phyloP scores from a whole-genome alignment of 2,329 filamentous ascomycete genomes.

The Colletotrichum siamense region DNA sequence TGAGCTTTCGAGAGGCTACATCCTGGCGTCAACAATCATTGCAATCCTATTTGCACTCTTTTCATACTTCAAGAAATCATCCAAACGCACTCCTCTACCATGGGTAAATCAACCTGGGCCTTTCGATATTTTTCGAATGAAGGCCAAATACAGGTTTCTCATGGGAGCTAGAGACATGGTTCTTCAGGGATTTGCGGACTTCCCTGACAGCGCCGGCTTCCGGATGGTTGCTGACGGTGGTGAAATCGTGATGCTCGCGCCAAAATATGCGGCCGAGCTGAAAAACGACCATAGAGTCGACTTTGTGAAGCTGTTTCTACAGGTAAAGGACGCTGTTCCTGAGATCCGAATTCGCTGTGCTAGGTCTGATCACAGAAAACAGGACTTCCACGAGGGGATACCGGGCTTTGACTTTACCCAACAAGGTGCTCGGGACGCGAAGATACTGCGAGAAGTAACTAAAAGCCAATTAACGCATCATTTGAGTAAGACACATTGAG shows the following conservation, averaged over 20 bases:
- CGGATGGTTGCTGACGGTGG: background rate
- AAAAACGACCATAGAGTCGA: background rate
- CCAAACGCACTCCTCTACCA: background rate
- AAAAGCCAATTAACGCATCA: constrained; percentile 6
- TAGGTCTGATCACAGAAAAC: background rate
- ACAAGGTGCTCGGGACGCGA: background rate
- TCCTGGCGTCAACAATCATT: background rate
- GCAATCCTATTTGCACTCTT: background rate
- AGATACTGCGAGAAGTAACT: background rate
- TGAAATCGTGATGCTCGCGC: constrained; percentile 1
- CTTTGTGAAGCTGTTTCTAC: background rate
- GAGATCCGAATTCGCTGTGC: background rate
- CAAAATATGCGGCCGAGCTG: background rate
- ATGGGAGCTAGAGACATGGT: constrained; percentile 2
- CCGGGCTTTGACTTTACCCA: background rate
- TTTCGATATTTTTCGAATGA: background rate
- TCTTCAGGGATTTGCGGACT: background rate
- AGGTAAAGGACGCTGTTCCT: background rate
- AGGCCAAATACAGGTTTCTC: background rate
- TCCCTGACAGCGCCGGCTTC: background rate
- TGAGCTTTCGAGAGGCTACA: background rate
- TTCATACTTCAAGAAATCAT: background rate
- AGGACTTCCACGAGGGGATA: constrained; percentile 7
- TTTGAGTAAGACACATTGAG: background rate
- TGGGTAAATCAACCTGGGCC: background rate